Conservation (phyloP, 805 yeast species). For the Jamesozyma lodderae region DNA sequence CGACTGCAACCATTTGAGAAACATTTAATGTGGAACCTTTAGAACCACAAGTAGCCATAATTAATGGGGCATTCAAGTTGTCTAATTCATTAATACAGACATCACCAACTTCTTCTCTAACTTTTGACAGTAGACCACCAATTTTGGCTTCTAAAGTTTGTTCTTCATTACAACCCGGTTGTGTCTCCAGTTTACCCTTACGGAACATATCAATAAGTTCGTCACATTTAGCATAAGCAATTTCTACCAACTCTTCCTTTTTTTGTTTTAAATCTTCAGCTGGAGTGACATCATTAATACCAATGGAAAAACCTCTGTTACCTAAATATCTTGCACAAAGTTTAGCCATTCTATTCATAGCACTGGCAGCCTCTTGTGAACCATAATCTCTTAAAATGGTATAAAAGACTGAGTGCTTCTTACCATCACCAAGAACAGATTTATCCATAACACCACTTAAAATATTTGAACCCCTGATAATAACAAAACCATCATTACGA, state of each 20-base stretch:
- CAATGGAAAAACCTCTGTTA: slow-evolving; percentile 92
- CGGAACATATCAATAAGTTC: slow-evolving; percentile 72
- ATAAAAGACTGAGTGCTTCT: slow-evolving; percentile 91
- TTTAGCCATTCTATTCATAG: slow-evolving; percentile 99
- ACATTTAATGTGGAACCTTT: slow-evolving; percentile 97
- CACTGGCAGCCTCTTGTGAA: slow-evolving; percentile 88
- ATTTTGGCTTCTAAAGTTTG: slow-evolving; percentile 96
- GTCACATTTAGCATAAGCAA: slow-evolving; percentile 85
- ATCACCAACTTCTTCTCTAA: slow-evolving; percentile 98
- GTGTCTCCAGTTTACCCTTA: slow-evolving; percentile 87
- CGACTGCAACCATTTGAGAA: slow-evolving; percentile 99
- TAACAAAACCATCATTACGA: slow-evolving; percentile 89
- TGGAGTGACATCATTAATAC: slow-evolving; percentile 96
- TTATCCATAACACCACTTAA: slow-evolving; percentile 96
- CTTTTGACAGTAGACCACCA: slow-evolving; percentile 91
- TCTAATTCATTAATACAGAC: slow-evolving; percentile 91
- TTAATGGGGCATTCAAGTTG: slow-evolving; percentile 85
- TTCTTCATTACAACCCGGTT: slow-evolving; percentile 98
- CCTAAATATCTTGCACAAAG: slow-evolving; percentile 92
- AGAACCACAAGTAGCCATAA: slow-evolving; percentile 99
- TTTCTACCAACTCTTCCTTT: slow-evolving; percentile 84
- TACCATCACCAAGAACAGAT: slow-evolving; percentile 93
- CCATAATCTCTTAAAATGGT: slow-evolving; percentile 94
- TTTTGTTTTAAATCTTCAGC: slow-evolving; percentile 62
- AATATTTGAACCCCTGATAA: slow-evolving; percentile 82